Conservation (phyloP, 805 yeast genomes). For the Ogataea paradorogensis region DNA sequence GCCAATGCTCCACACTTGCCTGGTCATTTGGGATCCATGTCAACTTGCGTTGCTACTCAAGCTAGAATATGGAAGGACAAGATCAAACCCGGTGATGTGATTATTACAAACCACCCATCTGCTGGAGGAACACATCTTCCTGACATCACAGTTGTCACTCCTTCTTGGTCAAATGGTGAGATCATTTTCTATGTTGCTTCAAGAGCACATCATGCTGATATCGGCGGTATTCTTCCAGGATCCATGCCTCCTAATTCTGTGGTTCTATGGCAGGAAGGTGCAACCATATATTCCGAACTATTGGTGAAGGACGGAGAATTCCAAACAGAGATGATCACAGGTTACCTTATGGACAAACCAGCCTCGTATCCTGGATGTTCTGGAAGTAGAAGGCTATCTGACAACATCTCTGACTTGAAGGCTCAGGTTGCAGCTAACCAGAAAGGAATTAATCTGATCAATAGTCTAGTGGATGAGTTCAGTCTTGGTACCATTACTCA, state of each 20-base stretch:
- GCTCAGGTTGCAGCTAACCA: slow-evolving; percentile 89
- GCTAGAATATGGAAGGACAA: slow-evolving; percentile 61
- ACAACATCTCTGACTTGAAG: slow-evolving; percentile 78
- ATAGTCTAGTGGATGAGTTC: slow-evolving; percentile 59
- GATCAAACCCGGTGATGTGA: slow-evolving; percentile 68
- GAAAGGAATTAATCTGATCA: slow-evolving; percentile 71
- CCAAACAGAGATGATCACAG: slow-evolving; percentile 44
- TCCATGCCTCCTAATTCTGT: slow-evolving; percentile 90
- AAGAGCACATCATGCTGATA: slow-evolving; percentile 61
- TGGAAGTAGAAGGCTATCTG: slow-evolving; percentile 81
- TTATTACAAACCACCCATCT: slow-evolving; percentile 48
- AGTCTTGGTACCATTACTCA: slow-evolving; percentile 54
- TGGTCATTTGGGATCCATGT: slow-evolving; percentile 84
- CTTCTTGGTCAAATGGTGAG: slow-evolving; percentile 45
- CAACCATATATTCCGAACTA: slow-evolving; percentile 51
- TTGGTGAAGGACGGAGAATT: slow-evolving; percentile 47
- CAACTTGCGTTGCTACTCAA: slow-evolving; percentile 70
- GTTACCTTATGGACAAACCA: slow-evolving; percentile 66
- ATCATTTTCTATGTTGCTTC: slow-evolving; percentile 54
- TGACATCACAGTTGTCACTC: slow-evolving; percentile 55
- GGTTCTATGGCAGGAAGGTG: slow-evolving; percentile 54
- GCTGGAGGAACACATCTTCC: slow-evolving; percentile 48
- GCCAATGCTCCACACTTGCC: slow-evolving; percentile 91
- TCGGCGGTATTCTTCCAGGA: slow-evolving; percentile 58
- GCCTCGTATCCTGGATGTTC: slow-evolving; percentile 82